A percentile compares a stretch with the other conserved stretches of the same genome.
These are phyloP conservation scores for Begonia loranthoides DNA, from an alignment of 306 rosid genomes.

Conservation along the genomic window DNA sequence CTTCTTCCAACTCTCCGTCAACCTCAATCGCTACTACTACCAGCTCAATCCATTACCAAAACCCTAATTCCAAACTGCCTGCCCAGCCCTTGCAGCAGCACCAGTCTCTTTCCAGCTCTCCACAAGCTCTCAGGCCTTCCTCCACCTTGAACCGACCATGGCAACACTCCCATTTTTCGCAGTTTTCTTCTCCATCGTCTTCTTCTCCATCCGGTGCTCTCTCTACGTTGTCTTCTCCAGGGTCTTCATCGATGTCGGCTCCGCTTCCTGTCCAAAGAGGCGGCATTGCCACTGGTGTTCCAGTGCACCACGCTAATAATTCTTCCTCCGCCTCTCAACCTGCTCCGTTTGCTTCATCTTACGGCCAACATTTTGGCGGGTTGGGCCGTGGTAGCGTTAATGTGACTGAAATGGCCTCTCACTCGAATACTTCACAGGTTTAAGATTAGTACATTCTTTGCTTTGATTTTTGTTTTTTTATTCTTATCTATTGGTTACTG, in stretches of 20 bases:
- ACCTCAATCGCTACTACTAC: constrained; percentile 17
- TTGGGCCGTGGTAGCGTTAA: constrained; percentile 47
- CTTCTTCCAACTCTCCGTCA: constrained; percentile 7
- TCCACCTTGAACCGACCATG: constrained; percentile 34
- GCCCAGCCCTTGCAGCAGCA: constrained; percentile 9
- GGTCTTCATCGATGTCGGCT: constrained; percentile 28
- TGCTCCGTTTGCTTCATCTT: constrained; percentile 47
- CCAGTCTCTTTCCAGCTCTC: constrained; percentile 20
- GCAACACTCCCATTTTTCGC: constrained; percentile 40
- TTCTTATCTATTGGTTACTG: not conserved
- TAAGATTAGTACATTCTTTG: too few species aligned
- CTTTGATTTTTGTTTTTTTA: not conserved
- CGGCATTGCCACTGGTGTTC: constrained; percentile 71
- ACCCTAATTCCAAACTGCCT: constrained; percentile 27
- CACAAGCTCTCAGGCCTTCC: constrained; percentile 38
- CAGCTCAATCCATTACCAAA: constrained; percentile 13
- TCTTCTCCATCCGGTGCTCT: constrained; percentile 27
- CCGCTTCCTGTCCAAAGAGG: constrained; percentile 30
- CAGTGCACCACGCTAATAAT: constrained; percentile 46
- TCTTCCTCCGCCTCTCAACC: constrained; percentile 18
- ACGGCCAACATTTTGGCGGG: constrained; percentile 71
- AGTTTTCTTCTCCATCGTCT: constrained; percentile 32
- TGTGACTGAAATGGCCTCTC: constrained; percentile 31
- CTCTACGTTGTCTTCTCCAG: constrained; percentile 11
- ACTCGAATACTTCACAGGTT: constrained; percentile 55